Evolutionary conservation across 2,329 filamentous ascomycete species (phyloP).

Genomic region (Neobulgaria alba): DNA sequence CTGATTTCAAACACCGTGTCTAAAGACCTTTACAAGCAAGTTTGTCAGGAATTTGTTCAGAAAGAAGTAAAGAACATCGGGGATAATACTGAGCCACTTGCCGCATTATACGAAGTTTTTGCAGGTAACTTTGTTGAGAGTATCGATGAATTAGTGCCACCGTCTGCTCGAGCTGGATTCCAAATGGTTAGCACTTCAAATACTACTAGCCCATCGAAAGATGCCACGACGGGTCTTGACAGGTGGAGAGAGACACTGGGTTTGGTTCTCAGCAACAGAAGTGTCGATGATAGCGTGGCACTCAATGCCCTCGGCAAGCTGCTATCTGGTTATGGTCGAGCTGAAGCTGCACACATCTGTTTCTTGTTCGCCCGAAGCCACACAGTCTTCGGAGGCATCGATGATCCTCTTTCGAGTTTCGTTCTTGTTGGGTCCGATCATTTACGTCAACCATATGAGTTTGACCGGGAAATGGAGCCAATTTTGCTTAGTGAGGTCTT

Average conservation of each 20-base stretch:
- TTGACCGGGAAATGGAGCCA: slow-evolving; percentile 73
- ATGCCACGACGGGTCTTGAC: slow-evolving; percentile 76
- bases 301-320: slow-evolving; percentile 74
- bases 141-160: slow-evolving; percentile 89
- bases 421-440: slow-evolving; percentile 84
- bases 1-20: slow-evolving; percentile 73
- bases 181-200: slow-evolving; percentile 78
- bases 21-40: slow-evolving; percentile 79
- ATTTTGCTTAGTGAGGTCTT: slow-evolving; percentile 95
- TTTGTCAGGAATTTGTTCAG: slow-evolving; percentile 89
- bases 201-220: slow-evolving; percentile 51
- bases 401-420: slow-evolving; percentile 71
- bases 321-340: slow-evolving; percentile 74
- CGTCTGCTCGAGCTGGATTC: slow-evolving; percentile 83
- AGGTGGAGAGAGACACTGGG: slow-evolving; percentile 90
- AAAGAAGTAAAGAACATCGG: slow-evolving; percentile 83
- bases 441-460: slow-evolving; percentile 57
- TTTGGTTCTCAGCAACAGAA: slow-evolving; percentile 82
- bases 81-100: slow-evolving; percentile 76
- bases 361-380: slow-evolving; percentile 73
- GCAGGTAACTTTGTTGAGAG: slow-evolving; percentile 92
- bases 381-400: slow-evolving; percentile 69
- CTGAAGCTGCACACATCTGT: slow-evolving; percentile 89
- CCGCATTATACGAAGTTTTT: slow-evolving; percentile 86
- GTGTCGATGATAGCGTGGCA: slow-evolving; percentile 66